These are phyloP conservation scores for Cladorrhinum sp. DNA, from an alignment of 2,329 filamentous ascomycete genomes.

Conservation along the genomic window DNA sequence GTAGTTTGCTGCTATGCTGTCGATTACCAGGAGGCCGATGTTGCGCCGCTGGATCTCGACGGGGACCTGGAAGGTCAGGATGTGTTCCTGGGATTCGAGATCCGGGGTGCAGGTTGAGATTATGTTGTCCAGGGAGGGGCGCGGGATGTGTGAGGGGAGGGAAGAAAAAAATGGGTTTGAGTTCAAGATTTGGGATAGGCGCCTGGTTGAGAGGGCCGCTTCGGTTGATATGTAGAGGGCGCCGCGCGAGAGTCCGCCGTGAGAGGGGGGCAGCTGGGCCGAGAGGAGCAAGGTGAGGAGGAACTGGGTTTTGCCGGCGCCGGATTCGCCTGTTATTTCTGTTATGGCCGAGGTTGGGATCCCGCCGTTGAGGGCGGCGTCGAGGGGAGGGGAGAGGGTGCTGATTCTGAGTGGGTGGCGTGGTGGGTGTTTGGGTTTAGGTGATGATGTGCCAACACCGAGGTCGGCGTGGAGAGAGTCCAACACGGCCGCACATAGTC, in stretches of 20 bases:
- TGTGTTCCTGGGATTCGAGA: constrained; percentile 92
- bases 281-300: constrained; percentile 81
- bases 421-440: neutral
- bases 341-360: constrained; percentile 78
- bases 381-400: constrained; percentile 72
- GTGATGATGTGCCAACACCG: constrained; percentile 27
- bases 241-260: constrained; percentile 62
- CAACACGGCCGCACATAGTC: constrained; percentile 65
- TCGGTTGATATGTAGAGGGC: constrained; percentile 95
- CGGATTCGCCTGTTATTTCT: constrained; percentile 90
- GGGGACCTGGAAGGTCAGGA: constrained; percentile 87
- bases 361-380: constrained; percentile 69
- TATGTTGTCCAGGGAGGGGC: constrained; percentile 69
- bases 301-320: constrained; percentile 92
- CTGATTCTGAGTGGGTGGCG: constrained; percentile 58
- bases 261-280: constrained; percentile 73
- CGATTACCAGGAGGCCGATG: constrained; percentile 73
- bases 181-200: constrained; percentile 74
- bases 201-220: constrained; percentile 74
- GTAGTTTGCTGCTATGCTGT: constrained; percentile 94
- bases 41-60: constrained; percentile 57
- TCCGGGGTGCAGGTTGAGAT: constrained; percentile 81
- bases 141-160: constrained; percentile 26
- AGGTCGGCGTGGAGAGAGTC: constrained; percentile 64
- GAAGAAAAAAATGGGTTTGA: constrained; percentile 58